Base-by-base conservation (phyloP, 352 stramenopile species). In the Thraustotheca clavata region DNA sequence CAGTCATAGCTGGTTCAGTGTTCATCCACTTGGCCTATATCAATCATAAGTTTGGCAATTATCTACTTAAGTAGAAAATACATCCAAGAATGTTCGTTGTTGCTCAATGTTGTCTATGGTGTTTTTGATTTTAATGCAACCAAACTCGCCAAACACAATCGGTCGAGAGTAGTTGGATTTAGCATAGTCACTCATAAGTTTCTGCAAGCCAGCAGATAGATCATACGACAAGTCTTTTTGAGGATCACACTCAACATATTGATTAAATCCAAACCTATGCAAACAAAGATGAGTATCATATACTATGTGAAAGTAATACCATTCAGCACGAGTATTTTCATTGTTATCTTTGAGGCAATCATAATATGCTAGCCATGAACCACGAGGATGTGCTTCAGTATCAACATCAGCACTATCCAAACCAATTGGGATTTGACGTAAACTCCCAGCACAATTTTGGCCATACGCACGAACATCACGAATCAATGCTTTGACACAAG, bases 1-100 rank as follows among this genome's bases (percentile, higher is more conserved):
- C 73, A 8, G 75, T 87, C 83, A 91, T 89, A 27, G 83, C 79
- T 5, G 68, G 20, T 49, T 89, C 82, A 31, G 86, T 77, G 67
- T 91, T 91, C 80, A 91, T 91, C 83, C 83, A 91, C 63, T 87
- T 89, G 18, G 83, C 83, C 79, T 88, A 49, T 14, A 7, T n/a
- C 22, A 0, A 52, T 16, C 14, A 48, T 36, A 16, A 29, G 2
- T 22, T 9, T 27, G 22, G 49, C 7, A 57, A 35, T 14, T 3
- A 0, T 1, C 33, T 26, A 59, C 34, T 60, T 5, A 2, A 59
- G 20, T 14, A 39, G 0, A 22, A 59, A 61, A 26, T 67, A 87
- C 77, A 67, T 88, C 79, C 52, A 78, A 79, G 50, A 88, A 88
- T 9, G 59, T 69, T 36, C 82, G 82, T 68, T 87, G 77, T 35